phyloP scores from a whole-genome alignment of 169 alveolate genomes.

The Cardiosporidium cionae region DNA sequence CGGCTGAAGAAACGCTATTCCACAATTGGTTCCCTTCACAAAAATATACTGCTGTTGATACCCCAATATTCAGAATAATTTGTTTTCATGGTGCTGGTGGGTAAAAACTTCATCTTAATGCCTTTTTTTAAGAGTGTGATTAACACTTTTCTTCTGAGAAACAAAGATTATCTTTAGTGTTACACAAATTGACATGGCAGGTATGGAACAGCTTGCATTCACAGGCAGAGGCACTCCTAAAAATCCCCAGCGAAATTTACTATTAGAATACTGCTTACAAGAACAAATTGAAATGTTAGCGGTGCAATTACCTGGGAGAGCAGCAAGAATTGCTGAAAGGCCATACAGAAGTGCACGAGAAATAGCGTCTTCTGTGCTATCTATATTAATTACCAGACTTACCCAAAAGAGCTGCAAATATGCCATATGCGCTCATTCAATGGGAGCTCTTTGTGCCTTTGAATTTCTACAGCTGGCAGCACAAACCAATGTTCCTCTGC shows the following conservation, averaged over 20 bases:
- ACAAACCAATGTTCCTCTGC: not conserved
- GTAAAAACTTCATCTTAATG: too few species aligned
- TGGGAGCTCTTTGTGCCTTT: not conserved
- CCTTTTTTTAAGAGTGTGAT: too few species aligned
- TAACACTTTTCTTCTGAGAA: too few species aligned
- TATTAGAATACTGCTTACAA: not conserved
- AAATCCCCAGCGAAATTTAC: not conserved
- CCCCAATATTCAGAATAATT: too few species aligned
- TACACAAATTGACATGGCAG: not conserved
- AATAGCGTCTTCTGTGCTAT: not conserved
- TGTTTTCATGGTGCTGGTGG: not conserved
- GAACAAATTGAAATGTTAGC: not conserved
- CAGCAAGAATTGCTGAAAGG: not conserved
- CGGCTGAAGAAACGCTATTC: too few species aligned
- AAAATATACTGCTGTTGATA: too few species aligned
- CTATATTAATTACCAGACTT: not conserved
- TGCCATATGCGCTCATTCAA: not conserved
- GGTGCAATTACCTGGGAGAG: not conserved
- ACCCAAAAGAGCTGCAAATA: not conserved
- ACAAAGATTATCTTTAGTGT: too few species aligned
- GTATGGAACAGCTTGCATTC: not conserved
- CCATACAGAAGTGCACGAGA: not conserved
- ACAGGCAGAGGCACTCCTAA: not conserved
- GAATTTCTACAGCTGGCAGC: not conserved
- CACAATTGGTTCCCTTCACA: too few species aligned